Base-by-base conservation (phyloP, 192 early-diverging fungal genomes). In the Umbelopsis sp. region DNA sequence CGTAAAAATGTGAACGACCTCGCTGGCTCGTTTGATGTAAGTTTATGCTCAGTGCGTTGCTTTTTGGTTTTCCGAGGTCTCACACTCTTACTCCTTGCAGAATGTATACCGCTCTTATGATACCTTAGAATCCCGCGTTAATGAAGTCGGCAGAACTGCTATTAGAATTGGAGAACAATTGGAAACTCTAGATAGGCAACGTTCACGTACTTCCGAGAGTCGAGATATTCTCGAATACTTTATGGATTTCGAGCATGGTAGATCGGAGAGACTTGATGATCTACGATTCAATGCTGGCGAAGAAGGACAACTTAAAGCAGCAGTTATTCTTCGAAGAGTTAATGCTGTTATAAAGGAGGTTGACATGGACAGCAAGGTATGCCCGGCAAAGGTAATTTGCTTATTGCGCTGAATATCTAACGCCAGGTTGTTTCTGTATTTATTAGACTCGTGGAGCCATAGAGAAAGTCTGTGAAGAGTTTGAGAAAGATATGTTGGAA, bases 121-220 rank as follows among this genome's bases (percentile, higher is more conserved):
- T 73, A 84, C 84, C 38, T 82, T 99, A 49, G 96, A 99, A 79
- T 84, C 84, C 29, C 87, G 95, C 62, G 91, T 98, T 43, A 90
- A 90, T 66, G 92, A 97, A 78, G 95, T 99, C 10, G 93, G 96
- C 76, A 96, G 93, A 72, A 97, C 96, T 24, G 95, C 96, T n/a
- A 92, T 98, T 47, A 87, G 94, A 59, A 96, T 99, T 73, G 93
- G 97, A 68, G 97, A 99, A 77, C 96, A 99, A 82, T 86, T 99
- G 45, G 97, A 99, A 75, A 96, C 91, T 0, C 93, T 97, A 47
- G 95, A 97, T 76, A 95, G 92, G 71, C 96, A 99, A 67, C 83
- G 93, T 67, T 87, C 91, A 69, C 88, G 93, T 2, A 96, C 96
- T 0, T 87, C 91, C 24, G 93, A 97, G 50, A 92, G 95, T 31